Percentiles rank a stretch among this genome's conserved stretches.
Conservation (phyloP, 2,329 filamentous ascomycete species). For the Microascus cirrosus region DNA sequence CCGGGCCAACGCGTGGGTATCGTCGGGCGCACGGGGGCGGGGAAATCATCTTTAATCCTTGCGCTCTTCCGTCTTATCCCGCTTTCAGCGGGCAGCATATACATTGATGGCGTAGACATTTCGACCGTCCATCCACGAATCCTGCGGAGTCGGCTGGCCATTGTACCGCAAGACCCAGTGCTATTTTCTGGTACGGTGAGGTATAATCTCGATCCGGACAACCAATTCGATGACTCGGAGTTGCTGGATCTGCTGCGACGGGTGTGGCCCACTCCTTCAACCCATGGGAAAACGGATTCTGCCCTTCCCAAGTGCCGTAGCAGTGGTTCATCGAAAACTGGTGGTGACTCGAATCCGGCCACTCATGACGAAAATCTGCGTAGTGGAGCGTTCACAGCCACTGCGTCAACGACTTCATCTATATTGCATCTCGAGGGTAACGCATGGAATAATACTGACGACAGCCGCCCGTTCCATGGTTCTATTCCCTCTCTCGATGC, state of each 20-base stretch:
- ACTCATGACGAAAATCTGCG: no score
- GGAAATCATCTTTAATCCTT: conserved; percentile 76
- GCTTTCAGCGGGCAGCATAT: conserved; percentile 49
- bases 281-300: no score
- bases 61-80: conserved; percentile 69
- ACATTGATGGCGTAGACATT: conserved; percentile 58
- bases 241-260: conserved; percentile 71
- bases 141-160: conserved; percentile 63
- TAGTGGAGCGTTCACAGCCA: no score
- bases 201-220: conserved; percentile 70
- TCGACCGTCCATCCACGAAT: conserved; percentile 64
- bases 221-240: conserved; percentile 64
- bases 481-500: no score
- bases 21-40: conserved; percentile 73
- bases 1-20: conserved; percentile 73
- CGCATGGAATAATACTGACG: no score
- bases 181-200: conserved; percentile 73
- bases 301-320: no score
- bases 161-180: conserved; percentile 78
- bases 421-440: no score
- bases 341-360: no score
- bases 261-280: conserved; percentile 67
- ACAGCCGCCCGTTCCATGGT: no score
- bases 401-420: no score
- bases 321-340: no score